These are phyloP conservation scores for Cladosporium colombiae DNA, from an alignment of 2,329 filamentous ascomycete genomes.

Conservation along the genomic window DNA sequence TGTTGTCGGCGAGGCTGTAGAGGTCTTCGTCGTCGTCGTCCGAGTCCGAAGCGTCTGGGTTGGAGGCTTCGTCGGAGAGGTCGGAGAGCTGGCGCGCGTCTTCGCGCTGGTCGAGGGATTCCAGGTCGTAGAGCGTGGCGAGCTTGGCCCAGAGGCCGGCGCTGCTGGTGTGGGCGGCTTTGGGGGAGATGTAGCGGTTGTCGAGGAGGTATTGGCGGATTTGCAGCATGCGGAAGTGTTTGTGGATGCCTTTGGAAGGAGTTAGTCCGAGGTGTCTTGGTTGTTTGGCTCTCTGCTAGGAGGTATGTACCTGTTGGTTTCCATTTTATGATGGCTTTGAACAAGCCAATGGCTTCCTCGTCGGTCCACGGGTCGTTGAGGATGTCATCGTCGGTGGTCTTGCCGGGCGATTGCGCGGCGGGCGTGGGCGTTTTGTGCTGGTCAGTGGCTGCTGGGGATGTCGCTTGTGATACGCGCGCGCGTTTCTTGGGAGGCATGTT, in stretches of 20 bases:
- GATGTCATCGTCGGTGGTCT: conserved; percentile 47
- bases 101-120: conserved; percentile 81
- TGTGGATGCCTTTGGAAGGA: conserved; percentile 70
- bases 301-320: conserved; percentile 72
- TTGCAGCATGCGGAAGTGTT: conserved; percentile 88
- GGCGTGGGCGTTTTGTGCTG: conserved; percentile 41
- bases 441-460: conserved; percentile 55
- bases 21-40: conserved; percentile 43
- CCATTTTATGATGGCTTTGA: conserved; percentile 90
- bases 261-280: not conserved
- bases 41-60: conserved; percentile 26
- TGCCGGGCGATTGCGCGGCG: conserved; percentile 39
- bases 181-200: conserved; percentile 38
- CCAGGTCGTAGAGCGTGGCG: conserved; percentile 77
- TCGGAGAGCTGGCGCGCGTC: conserved; percentile 58
- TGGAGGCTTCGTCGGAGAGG: conserved; percentile 7
- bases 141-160: conserved; percentile 92
- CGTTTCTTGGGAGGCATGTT: conserved; percentile 72
- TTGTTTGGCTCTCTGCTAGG: conserved; percentile 44
- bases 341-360: conserved; percentile 88
- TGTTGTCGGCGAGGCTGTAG: conserved; percentile 38
- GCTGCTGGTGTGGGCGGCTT: conserved; percentile 71
- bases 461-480: conserved; percentile 55
- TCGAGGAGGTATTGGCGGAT: conserved; percentile 51
- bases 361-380: conserved; percentile 84